Evolutionary conservation across 1,284 basidiomycete genomes (phyloP).

Genomic region (Ustilago bromivora): DNA sequence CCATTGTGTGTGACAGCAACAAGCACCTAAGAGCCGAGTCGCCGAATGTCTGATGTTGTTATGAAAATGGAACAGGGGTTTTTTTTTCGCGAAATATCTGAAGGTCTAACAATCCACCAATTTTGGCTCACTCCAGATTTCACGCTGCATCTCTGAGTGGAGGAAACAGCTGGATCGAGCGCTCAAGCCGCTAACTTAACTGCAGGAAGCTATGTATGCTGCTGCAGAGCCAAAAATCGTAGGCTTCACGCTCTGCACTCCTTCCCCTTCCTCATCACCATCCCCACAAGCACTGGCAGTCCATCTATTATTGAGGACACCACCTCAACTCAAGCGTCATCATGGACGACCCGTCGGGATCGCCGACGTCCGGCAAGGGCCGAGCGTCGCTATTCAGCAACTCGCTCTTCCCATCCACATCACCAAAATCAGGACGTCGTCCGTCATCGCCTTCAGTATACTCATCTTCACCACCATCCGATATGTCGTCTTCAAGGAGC

Average conservation of each 20-base stretch:
- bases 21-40: too few relatives aligned
- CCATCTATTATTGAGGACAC: neutral
- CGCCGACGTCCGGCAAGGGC: conserved; percentile 37
- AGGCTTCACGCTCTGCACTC: conserved; percentile 1
- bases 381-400: conserved; percentile 41
- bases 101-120: neutral
- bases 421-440: conserved; percentile 18
- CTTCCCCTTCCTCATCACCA: conserved; percentile 1
- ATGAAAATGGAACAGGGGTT: too few relatives aligned
- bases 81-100: neutral
- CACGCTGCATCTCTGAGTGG: conserved; percentile 25
- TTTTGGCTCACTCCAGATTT: conserved; percentile 9
- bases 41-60: too few relatives aligned
- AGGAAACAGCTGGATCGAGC: conserved; percentile 9
- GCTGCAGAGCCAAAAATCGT: conserved; percentile 6
- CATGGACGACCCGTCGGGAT: conserved; percentile 38
- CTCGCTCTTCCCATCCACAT: conserved; percentile 25
- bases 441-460: conserved; percentile 32
- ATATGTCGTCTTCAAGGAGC: conserved; percentile 14
- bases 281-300: neutral
- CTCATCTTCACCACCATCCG: conserved; percentile 18
- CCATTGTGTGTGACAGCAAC: neutral
- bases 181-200: conserved; percentile 12
- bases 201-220: neutral
- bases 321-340: neutral